Conservation (phyloP, 805 yeast species). For the Peterozyma toletana region DNA sequence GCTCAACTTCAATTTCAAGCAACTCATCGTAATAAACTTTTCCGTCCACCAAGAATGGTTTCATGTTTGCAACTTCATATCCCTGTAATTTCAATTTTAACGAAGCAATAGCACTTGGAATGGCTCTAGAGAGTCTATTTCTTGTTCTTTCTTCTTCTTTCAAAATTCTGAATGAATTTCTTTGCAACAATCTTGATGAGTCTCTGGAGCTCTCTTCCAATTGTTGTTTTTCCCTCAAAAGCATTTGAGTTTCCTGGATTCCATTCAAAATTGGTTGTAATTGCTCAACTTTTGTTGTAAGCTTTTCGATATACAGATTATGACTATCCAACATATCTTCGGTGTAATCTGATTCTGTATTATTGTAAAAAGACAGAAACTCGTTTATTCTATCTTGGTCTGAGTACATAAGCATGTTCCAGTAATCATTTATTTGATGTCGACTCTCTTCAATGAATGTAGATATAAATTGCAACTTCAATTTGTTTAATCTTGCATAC, state of each 20-base stretch:
- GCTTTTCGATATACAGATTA: constrained; percentile 48
- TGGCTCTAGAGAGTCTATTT: constrained; percentile 53
- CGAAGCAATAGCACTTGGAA: constrained; percentile 56
- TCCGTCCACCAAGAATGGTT: constrained; percentile 38
- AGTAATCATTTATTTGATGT: constrained; percentile 47
- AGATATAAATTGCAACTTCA: constrained; percentile 59
- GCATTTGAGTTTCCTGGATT: constrained; percentile 46
- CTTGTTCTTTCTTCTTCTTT: constrained; percentile 75
- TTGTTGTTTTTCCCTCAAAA: constrained; percentile 52
- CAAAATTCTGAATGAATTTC: constrained; percentile 72
- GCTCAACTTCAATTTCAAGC: constrained; percentile 23
- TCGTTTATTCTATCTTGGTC: constrained; percentile 43
- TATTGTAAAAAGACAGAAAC: constrained; percentile 27
- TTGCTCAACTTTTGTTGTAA: constrained; percentile 42
- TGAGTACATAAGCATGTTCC: constrained; percentile 58
- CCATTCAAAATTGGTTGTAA: constrained; percentile 49
- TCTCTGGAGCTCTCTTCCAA: constrained; percentile 70
- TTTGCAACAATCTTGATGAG: constrained; percentile 68
- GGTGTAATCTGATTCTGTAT: constrained; percentile 32
- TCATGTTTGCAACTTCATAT: constrained; percentile 37
- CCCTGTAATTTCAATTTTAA: constrained; percentile 38
- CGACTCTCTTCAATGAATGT: constrained; percentile 61
- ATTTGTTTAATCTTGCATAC: constrained; percentile 45
- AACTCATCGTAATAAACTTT: constrained; percentile 36
- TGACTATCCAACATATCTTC: constrained; percentile 59